phyloP scores from a whole-genome alignment of 1,139 yeast genomes.

The Geotrichum macrosporum region DNA sequence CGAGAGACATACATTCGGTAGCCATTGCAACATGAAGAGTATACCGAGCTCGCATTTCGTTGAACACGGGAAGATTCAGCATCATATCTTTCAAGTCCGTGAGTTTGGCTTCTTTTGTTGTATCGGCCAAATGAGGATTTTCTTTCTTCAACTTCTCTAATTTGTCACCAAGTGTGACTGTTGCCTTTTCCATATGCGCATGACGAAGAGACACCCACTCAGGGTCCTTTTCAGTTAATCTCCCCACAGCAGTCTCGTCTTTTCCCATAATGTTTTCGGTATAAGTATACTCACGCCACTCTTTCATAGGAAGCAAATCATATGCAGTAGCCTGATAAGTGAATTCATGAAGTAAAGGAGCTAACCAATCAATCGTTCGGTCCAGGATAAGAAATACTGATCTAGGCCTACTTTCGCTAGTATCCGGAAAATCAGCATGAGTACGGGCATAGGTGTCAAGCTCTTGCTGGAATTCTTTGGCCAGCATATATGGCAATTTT shows the following conservation, averaged over 20 bases:
- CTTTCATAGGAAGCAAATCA: constrained; percentile 55
- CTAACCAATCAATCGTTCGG: constrained; percentile 74
- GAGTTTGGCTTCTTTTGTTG: constrained; percentile 34
- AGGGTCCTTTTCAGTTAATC: constrained; percentile 60
- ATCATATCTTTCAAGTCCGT: constrained; percentile 43
- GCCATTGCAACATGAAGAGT: constrained; percentile 42
- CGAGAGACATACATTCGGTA: constrained; percentile 39
- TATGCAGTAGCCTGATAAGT: constrained; percentile 90
- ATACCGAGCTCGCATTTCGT: constrained; percentile 39
- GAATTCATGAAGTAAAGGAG: constrained; percentile 87
- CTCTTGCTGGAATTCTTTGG: constrained; percentile 63
- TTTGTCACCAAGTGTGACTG: constrained; percentile 57
- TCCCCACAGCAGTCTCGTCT: constrained; percentile 45
- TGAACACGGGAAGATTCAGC: constrained; percentile 42
- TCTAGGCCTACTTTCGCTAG: constrained; percentile 49
- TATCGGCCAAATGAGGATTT: constrained; percentile 51
- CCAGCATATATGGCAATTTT: constrained; percentile 66
- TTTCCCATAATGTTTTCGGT: constrained; percentile 54
- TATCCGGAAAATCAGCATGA: constrained; percentile 56
- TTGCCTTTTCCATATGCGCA: constrained; percentile 71
- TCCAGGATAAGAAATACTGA: constrained; percentile 75
- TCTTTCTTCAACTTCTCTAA: constrained; percentile 65
- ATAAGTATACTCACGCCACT: constrained; percentile 50
- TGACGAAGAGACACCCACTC: constrained; percentile 75
- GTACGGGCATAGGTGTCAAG: constrained; percentile 71